Evolutionary conservation across 2,329 filamentous ascomycete species (phyloP).

Genomic region (Emydomyces testavorans): DNA sequence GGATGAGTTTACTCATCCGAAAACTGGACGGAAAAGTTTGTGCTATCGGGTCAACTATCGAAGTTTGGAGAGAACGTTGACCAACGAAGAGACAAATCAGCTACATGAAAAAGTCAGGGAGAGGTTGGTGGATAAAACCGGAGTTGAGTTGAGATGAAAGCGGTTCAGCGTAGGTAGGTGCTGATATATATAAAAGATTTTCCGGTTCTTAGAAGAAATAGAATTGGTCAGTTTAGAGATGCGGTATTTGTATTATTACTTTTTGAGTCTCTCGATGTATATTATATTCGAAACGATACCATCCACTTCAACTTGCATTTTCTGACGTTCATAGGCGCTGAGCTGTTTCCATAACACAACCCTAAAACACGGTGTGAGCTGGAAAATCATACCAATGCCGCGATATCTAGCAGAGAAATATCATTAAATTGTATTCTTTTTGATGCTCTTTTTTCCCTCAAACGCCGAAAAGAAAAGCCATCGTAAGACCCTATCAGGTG

Average conservation of each 20-base stretch:
- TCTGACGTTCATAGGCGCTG: no score
- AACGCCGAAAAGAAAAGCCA: not conserved
- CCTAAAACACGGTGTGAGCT: not conserved
- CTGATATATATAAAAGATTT: not conserved
- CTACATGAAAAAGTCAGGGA: slow-evolving; percentile 58
- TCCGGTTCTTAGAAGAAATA: not conserved
- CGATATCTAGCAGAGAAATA: no score
- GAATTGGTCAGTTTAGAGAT: no score
- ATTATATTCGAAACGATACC: not conserved
- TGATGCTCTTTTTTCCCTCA: not conserved
- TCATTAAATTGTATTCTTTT: slow-evolving; percentile 1
- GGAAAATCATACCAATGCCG: not conserved
- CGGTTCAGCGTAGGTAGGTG: not conserved
- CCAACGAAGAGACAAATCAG: slow-evolving; percentile 64
- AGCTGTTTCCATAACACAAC: not conserved
- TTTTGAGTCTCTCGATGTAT: not conserved
- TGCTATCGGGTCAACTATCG: slow-evolving; percentile 92
- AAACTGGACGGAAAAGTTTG: slow-evolving; percentile 68
- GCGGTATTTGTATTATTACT: not conserved
- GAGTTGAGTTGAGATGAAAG: slow-evolving; percentile 61
- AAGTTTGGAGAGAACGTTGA: slow-evolving; percentile 81
- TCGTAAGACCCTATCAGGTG: not conserved
- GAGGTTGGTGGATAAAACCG: slow-evolving; percentile 57
- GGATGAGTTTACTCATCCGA: slow-evolving; percentile 82
- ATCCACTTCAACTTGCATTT: not conserved